Base-by-base conservation (phyloP, 179 eudicot genomes). In the Nepenthes alata region DNA sequence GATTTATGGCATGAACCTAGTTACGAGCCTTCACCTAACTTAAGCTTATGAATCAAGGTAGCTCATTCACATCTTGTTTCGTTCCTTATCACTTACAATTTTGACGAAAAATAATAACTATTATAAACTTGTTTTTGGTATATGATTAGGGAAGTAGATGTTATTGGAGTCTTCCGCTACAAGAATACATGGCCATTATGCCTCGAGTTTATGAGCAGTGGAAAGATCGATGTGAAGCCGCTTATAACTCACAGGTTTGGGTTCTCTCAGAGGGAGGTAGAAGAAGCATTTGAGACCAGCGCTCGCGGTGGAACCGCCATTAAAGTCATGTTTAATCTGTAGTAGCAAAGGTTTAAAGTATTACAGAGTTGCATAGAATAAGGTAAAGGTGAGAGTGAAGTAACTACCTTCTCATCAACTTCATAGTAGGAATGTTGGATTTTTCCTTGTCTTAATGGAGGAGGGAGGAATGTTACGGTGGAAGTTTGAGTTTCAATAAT, bases 131-230 rank as follows among this genome's bases (percentile, higher is more conserved):
- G 45, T 4, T 41, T 41, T 41, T 57, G 52, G 70, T 53, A 1
- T 58, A 67, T 65, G 66, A 10, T 72, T 25, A 91, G 98, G 85
- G 98, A 93, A 74, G 96, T 87, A 13, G 99, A 94, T 67, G 76
- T 94, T 44, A 67, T 94, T 54, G 96, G 99, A 2, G 81, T 87
- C n/a, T 90, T 87, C 57, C 95, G 99, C 11, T 94, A 90, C 91
- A 84, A 85, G 77, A 94, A 94, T 70, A 90, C 99, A 3, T 94
- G 99, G 97, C 99, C 97, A 1, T 75, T 90, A 52, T 94, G 99
- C 77, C 79, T 94, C 9, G 96, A 90, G 66, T 90, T 94, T 56
- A 48, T 94, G 49, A 82, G 75, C 61, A 90, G 91, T 47, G 99
- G 99, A 38, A 94, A 90, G 82, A 84, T 94, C 14, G 96, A 94